Evolutionary conservation across 2,329 filamentous ascomycete species (phyloP), one percentile per base, ranked within the genome.

Genomic region (Colletotrichum brevisporum): DNA sequence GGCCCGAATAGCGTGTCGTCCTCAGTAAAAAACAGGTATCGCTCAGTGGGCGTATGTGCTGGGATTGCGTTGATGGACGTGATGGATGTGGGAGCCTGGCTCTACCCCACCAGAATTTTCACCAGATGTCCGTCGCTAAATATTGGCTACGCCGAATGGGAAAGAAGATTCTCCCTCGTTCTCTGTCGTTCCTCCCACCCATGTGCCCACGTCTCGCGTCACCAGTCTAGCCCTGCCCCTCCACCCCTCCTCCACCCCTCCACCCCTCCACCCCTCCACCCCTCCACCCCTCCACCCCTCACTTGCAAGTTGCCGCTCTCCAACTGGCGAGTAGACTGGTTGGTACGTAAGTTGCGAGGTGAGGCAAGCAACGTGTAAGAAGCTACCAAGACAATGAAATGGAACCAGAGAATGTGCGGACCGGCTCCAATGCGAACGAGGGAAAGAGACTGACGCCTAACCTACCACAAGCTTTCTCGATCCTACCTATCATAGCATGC

Each of bases 151-250:
- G 59, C 60, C 65, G 71, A 72, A 72, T 62, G 58, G 65, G 50
- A 72, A 72, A 72, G 71, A 72, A 72, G 64, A 71, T 72, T 72
- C 71, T 71, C 69, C 69, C 45, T 67, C 55, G 48, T 63, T 69
- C 70, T 69, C 51, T 61, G 63, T 54, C 39, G 52, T 65, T 67
- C 31, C 70, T 54, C 48, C 53, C 39, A 39, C 41, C 48, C 47
- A 48, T 27, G 53, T 18, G 45, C 41, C 53, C 48, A 51, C 45
- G 41, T 58, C 39, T 36, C 53, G 41, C 50, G 43, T 56, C 60
- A 41, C 47, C 45, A 51, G 31, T 56, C 63, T 58, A 60, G 36
- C 56, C 57, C 58, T 70, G 63, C 54, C 64, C 54, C 53, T 56
- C 43, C 18, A 47, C 31, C 31, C 31, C 27, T 31, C 27, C 27